Percentiles rank a stretch among this genome's conserved stretches.
Conservation (phyloP, 139 green algal species). For the Pleodorina starrii region DNA sequence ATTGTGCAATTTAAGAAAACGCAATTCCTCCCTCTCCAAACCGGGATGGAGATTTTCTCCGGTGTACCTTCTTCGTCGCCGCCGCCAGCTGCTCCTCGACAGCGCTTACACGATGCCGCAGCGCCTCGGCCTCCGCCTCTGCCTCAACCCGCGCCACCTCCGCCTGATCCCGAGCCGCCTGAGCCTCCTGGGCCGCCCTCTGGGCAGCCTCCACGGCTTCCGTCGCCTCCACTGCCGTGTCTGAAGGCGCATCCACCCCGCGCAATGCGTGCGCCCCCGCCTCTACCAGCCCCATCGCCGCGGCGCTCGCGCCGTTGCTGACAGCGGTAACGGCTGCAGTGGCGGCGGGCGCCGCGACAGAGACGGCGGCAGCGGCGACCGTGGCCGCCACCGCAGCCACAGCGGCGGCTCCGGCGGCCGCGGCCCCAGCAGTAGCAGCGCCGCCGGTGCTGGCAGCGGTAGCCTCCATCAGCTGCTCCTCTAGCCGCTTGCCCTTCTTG, state of each 20-base stretch:
- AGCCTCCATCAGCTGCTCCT: conserved; percentile 48
- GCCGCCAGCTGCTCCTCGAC: conserved; percentile 11
- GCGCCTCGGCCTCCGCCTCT: background rate
- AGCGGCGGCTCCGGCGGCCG: too few relatives aligned
- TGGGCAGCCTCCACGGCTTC: background rate
- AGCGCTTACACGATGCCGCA: background rate
- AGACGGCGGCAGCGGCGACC: background rate
- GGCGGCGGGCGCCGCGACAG: background rate
- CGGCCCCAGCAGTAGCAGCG: background rate
- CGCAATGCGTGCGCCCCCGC: background rate
- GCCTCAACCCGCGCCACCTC: background rate
- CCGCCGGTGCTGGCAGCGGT: background rate
- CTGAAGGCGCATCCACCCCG: background rate
- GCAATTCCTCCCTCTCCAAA: too few relatives aligned
- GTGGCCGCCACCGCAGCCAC: too few relatives aligned
- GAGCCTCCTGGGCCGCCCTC: background rate
- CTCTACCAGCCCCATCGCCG: background rate
- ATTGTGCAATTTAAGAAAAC: too few relatives aligned
- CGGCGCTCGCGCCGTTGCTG: too few relatives aligned
- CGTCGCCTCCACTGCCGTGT: background rate
- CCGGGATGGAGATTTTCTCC: too few relatives aligned
- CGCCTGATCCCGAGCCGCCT: background rate
- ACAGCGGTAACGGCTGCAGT: too few relatives aligned
- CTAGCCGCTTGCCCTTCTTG: conserved; percentile 51
- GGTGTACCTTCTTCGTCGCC: background rate